Conservation (phyloP, 257 asterid species). For the Scutellaria barbata region DNA sequence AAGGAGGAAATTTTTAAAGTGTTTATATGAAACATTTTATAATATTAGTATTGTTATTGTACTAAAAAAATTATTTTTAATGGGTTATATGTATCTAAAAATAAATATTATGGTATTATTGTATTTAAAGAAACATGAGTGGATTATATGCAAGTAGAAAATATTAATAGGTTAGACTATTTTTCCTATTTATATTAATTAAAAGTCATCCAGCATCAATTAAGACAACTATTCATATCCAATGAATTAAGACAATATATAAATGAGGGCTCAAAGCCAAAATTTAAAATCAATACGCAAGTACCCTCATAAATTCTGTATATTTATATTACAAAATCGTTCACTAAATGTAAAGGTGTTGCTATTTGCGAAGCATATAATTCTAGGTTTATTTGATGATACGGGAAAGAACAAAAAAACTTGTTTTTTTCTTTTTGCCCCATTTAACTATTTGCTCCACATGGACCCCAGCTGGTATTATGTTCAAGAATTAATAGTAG, state of each 20-base stretch:
- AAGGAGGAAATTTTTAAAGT: too few species aligned
- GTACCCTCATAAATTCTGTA: constrained; percentile 10
- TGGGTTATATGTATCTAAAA: too few species aligned
- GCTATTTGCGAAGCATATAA: not conserved
- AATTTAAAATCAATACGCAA: not conserved
- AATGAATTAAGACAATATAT: not conserved
- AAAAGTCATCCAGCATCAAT: too few species aligned
- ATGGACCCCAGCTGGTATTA: not conserved
- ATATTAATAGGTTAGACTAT: too few species aligned
- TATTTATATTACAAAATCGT: constrained; percentile 35
- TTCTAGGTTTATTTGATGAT: constrained; percentile 23
- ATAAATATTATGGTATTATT: too few species aligned
- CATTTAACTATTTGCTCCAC: not conserved
- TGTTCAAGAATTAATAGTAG: constrained; percentile 47
- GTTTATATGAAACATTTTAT: too few species aligned
- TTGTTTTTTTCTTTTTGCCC: not conserved
- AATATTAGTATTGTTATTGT: too few species aligned
- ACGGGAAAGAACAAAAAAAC: not conserved
- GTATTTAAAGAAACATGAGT: too few species aligned
- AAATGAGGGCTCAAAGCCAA: not conserved
- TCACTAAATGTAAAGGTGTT: constrained; percentile 20
- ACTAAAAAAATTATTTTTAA: too few species aligned
- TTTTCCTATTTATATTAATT: too few species aligned
- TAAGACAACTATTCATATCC: not conserved
- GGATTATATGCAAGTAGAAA: too few species aligned